Base-by-base conservation (phyloP, 306 rosid genomes). In the Begonia fuchsioides region DNA sequence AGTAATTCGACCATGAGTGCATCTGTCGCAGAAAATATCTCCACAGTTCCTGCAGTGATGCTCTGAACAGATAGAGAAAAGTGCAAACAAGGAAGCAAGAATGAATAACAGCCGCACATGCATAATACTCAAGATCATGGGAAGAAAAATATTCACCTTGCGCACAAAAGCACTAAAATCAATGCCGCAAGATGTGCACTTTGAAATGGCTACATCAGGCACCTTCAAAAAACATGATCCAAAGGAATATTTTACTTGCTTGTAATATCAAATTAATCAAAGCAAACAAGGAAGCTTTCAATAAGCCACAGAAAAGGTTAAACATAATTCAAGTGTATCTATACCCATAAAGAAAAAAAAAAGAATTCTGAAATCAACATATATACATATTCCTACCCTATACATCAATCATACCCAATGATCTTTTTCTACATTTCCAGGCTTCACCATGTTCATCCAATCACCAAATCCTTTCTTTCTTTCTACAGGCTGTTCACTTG, bases 1-100 rank as follows among this genome's bases (percentile, higher is more conserved):
- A 53, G 98, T 79, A 61, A 76, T 82, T 72, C 96, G 82, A 52
- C 96, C 98, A n/a, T 79, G 85, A 15, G 98, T 92, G 57, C 96
- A 92, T 79, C 82, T 92, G 76, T 85, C 96, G 52, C 98, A 92
- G 79, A 85, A 92, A 65, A 92, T 82, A 56, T 85, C 98, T 32
- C 98, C 98, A 79, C 98, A 92, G 68, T 82, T 92, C 62, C 98
- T 72, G 68, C 98, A 92, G 72, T 92, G 98, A 63, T 92, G 98
- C 98, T 92, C 75, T 68, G 19, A 58, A 55, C 56, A 59, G 55
- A 47, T 12, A 48, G 68, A 53, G 61, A 54, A 32, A 26, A 16
- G 17, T 43, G 63, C 61, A 41, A 26, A 9, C 4, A 13, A 50
- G 13, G 47, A 9, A 53, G 32, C 32, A 20, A 26, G 35, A 26